Percentiles rank a stretch among this genome's conserved stretches.
These are phyloP conservation scores for Saccharomycopsis hybrid DNA, from an alignment of 1,139 yeast species.

Conservation along the genomic window DNA sequence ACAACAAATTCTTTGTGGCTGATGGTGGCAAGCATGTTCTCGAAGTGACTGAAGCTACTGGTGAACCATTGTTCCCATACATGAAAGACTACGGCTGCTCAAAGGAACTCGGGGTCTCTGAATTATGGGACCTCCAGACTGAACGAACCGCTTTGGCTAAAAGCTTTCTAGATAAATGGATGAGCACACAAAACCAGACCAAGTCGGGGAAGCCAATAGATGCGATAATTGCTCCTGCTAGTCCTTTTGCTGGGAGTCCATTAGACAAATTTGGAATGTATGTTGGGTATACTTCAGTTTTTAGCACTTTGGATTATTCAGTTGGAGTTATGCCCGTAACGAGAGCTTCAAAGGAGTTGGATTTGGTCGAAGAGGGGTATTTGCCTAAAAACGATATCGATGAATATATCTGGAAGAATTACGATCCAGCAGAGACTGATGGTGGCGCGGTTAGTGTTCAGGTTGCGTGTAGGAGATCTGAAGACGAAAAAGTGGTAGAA, in stretches of 20 bases:
- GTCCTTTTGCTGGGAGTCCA: constrained; percentile 40
- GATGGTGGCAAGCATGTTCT: constrained; percentile 58
- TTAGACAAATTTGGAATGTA: constrained; percentile 47
- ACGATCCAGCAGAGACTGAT: constrained; percentile 32
- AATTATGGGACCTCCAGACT: constrained; percentile 41
- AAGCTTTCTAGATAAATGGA: constrained; percentile 35
- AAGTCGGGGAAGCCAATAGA: constrained; percentile 40
- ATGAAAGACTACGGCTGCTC: constrained; percentile 41
- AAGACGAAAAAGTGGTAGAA: constrained; percentile 37
- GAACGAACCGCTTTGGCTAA: constrained; percentile 31
- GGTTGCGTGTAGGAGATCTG: constrained; percentile 34
- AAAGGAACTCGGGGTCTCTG: constrained; percentile 51
- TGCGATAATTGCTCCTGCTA: constrained; percentile 43
- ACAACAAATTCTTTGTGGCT: constrained; percentile 28
- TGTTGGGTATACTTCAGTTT: constrained; percentile 57
- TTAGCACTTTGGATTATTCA: constrained; percentile 53
- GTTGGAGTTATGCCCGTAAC: constrained; percentile 47
- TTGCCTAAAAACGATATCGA: constrained; percentile 23
- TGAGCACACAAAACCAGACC: constrained; percentile 31
- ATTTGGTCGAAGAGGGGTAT: constrained; percentile 17
- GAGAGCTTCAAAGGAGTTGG: constrained; percentile 33
- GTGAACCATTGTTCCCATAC: constrained; percentile 48
- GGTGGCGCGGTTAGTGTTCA: constrained; percentile 40
- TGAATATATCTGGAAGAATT: constrained; percentile 25
- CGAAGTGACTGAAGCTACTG: constrained; percentile 46